phyloP scores from a whole-genome alignment of 306 rosid genomes.

The Inga oerstediana region DNA sequence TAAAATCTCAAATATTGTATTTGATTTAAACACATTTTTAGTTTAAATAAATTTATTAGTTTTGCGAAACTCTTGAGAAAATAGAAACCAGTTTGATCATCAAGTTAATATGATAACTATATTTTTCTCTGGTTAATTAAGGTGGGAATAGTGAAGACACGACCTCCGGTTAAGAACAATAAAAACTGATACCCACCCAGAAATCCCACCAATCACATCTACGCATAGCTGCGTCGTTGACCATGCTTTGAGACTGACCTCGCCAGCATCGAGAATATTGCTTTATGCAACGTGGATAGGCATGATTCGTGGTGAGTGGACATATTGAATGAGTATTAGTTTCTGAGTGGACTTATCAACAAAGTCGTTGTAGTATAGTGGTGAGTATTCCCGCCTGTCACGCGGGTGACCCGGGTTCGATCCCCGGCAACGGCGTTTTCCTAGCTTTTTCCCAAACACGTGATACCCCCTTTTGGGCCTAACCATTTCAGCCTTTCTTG shows the following conservation, averaged over 20 bases:
- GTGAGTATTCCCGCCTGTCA: constrained; percentile 21
- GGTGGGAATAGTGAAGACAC: not conserved
- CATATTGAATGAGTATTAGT: not conserved
- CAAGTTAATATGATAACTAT: too few relatives aligned
- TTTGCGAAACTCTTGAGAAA: too few relatives aligned
- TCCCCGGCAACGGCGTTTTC: constrained; percentile 8
- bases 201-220: not conserved
- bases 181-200: not conserved
- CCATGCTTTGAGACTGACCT: not conserved
- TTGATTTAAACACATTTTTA: not conserved
- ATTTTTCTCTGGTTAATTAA: not conserved
- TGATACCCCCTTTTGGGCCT: not conserved
- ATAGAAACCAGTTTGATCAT: too few relatives aligned
- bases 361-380: constrained; percentile 16
- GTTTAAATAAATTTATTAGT: too few relatives aligned
- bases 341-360: fast-evolving
- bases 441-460: not conserved
- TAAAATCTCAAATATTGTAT: too few relatives aligned
- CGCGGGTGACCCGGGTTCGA: constrained; percentile 25
- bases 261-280: not conserved
- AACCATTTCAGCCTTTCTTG: not conserved
- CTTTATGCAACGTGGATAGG: not conserved
- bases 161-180: not conserved
- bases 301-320: not conserved
- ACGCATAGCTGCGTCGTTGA: not conserved